phyloP scores from a whole-genome alignment of 495 filamentous ascomycete species.

The Astrothelium macrocarpum region DNA sequence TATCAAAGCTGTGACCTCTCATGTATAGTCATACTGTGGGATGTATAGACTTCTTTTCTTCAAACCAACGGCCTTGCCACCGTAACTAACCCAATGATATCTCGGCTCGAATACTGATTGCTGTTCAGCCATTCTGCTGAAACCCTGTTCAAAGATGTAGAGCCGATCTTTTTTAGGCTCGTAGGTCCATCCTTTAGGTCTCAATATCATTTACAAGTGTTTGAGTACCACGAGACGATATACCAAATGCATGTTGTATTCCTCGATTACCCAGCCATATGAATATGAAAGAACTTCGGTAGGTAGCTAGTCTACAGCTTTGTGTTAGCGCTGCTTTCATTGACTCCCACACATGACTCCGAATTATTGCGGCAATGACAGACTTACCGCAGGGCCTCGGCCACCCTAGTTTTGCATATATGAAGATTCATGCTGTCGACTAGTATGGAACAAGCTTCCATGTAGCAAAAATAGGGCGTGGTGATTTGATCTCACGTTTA shows the following conservation, averaged over 20 bases:
- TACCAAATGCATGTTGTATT: slow-evolving; percentile 39
- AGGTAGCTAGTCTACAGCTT: slow-evolving; percentile 37
- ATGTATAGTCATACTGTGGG: slow-evolving; percentile 64
- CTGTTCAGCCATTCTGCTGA: slow-evolving; percentile 40
- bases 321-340: slow-evolving; percentile 50
- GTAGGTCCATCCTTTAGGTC: slow-evolving; percentile 39
- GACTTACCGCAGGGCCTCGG: slow-evolving; percentile 61
- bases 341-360: slow-evolving; percentile 46
- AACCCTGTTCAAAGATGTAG: background rate
- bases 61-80: slow-evolving; percentile 63
- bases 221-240: slow-evolving; percentile 68
- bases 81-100: slow-evolving; percentile 65
- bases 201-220: slow-evolving; percentile 82
- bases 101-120: slow-evolving; percentile 66
- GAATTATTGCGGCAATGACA: slow-evolving; percentile 79
- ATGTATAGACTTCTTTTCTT: slow-evolving; percentile 61
- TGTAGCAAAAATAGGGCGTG: slow-evolving; percentile 59
- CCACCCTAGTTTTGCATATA: slow-evolving; percentile 59
- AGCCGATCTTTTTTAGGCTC: background rate
- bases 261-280: slow-evolving; percentile 51
- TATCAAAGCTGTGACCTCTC: slow-evolving; percentile 65
- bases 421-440: slow-evolving; percentile 68
- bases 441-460: slow-evolving; percentile 66
- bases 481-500: slow-evolving; percentile 74
- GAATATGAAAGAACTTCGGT: background rate